Conservation (phyloP, 805 yeast species). For the Lachancea fermentati region DNA sequence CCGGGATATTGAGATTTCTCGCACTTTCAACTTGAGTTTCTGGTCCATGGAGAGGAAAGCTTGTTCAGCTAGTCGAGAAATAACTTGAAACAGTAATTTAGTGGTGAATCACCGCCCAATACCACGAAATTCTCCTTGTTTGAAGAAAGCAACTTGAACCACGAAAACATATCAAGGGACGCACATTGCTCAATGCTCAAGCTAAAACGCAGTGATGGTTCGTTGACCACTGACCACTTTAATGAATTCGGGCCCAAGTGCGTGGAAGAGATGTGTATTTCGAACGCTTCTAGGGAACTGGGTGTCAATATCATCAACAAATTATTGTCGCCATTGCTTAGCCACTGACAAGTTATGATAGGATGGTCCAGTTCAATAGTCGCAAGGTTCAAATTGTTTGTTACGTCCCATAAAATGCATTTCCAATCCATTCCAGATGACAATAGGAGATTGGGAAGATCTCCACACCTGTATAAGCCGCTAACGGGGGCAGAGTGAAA, state of each 20-base stretch:
- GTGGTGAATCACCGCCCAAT: conserved; percentile 7
- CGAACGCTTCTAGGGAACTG: conserved; percentile 10
- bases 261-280: conserved; percentile 1
- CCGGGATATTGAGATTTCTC: too few species aligned
- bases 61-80: neutral
- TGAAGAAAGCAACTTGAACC: conserved; percentile 11
- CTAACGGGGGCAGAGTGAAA: conserved; percentile 24
- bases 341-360: conserved; percentile 17
- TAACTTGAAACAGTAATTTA: neutral
- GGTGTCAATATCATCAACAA: conserved; percentile 14
- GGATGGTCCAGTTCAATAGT: conserved; percentile 17
- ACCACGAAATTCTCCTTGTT: conserved; percentile 4
- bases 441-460: conserved; percentile 14
- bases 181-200: conserved; percentile 7
- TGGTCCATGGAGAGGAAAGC: too few species aligned
- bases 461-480: conserved; percentile 11
- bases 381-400: conserved; percentile 11
- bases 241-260: conserved; percentile 5
- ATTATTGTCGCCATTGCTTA: conserved; percentile 9
- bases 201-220: conserved; percentile 7
- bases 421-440: conserved; percentile 26
- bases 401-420: conserved; percentile 23
- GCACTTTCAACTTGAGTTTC: too few species aligned
- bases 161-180: conserved; percentile 8
- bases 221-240: conserved; percentile 4